Evolutionary conservation across 345 rosid species (phyloP).

Genomic region (Triadica sebifera): DNA sequence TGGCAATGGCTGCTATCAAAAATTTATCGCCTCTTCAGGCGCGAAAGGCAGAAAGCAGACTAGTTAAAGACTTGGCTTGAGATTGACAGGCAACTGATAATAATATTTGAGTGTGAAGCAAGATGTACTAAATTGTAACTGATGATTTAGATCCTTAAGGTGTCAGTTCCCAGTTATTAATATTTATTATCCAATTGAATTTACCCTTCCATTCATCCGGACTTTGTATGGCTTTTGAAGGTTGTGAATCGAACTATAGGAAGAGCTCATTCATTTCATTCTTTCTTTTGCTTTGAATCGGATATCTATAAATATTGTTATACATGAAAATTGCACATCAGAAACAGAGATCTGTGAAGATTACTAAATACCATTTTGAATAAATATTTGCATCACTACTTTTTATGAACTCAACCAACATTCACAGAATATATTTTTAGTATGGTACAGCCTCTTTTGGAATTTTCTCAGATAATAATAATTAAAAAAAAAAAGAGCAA

Average conservation of each 20-base stretch:
- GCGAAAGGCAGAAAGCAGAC: conserved; percentile 18
- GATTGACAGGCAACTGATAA: neutral
- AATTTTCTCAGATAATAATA: neutral
- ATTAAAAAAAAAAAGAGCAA: neutral
- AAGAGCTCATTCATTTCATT: neutral
- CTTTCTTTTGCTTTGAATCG: neutral
- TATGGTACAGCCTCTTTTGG: neutral
- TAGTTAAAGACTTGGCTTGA: neutral
- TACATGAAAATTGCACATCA: too few relatives aligned
- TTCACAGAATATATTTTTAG: too few relatives aligned
- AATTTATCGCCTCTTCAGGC: conserved; percentile 14
- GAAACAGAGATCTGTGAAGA: too few relatives aligned
- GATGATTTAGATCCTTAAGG: neutral
- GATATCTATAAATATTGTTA: neutral
- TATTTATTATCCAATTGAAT: too few relatives aligned
- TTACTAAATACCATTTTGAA: too few relatives aligned
- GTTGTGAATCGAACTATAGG: neutral
- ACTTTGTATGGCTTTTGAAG: neutral
- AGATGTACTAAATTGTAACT: neutral
- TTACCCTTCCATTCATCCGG: too few relatives aligned
- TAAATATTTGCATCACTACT: too few relatives aligned
- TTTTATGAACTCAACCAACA: too few relatives aligned
- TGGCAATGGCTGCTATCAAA: conserved; percentile 24
- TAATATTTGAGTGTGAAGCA: neutral
- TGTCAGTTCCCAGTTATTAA: neutral